Conservation (phyloP, 257 asterid species). For the Cordia subcordata region DNA sequence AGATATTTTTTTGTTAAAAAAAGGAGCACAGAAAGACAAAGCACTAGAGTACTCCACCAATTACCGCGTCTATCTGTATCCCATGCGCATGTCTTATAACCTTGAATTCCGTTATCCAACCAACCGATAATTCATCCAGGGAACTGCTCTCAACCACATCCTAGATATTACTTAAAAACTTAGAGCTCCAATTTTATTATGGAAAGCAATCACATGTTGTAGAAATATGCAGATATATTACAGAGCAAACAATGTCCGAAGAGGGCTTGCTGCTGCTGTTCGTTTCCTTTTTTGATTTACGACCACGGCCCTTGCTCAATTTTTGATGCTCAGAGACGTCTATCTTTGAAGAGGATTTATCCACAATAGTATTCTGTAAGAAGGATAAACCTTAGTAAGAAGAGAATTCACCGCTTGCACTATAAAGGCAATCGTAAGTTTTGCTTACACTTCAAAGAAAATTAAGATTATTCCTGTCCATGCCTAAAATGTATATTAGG, state of each 20-base stretch:
- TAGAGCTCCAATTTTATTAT: not conserved
- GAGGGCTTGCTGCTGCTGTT: conserved; percentile 3
- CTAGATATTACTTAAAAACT: conserved; percentile 12
- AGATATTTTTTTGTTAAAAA: not conserved
- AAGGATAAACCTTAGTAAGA: not conserved
- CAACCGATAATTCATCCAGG: conserved; percentile 55
- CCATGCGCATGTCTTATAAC: conserved; percentile 32
- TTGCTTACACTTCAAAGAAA: not conserved
- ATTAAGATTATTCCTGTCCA: not conserved
- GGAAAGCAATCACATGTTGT: conserved; percentile 4
- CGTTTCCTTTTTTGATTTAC: conserved; percentile 7
- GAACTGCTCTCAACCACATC: conserved; percentile 16
- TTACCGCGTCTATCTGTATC: conserved; percentile 55
- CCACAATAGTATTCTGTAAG: not conserved
- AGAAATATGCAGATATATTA: conserved; percentile 4
- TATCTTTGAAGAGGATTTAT: not conserved
- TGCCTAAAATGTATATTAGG: not conserved
- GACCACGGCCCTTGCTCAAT: conserved; percentile 10
- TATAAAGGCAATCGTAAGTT: not conserved
- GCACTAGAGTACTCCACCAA: not conserved
- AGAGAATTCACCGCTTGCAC: not conserved
- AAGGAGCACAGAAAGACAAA: not conserved
- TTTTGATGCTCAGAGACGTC: conserved; percentile 1
- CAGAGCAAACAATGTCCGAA: conserved; percentile 11
- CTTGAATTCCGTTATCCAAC: conserved; percentile 62